These are phyloP conservation scores for Aureobasidium sp. DNA, from an alignment of 2,329 filamentous ascomycete genomes.

Conservation along the genomic window DNA sequence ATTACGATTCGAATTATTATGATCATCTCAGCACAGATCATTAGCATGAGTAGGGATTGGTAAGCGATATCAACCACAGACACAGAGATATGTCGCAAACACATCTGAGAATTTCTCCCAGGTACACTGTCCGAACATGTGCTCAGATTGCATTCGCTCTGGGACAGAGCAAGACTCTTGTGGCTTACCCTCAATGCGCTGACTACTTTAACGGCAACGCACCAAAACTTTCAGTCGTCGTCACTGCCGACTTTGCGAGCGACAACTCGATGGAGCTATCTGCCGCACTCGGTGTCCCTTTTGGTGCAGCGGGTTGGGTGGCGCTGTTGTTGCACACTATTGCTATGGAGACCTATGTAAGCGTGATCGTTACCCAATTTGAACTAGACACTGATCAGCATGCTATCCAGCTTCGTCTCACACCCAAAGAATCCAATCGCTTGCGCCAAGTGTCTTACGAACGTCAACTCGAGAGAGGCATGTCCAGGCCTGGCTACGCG, in stretches of 20 bases:
- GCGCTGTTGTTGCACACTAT: conserved; percentile 44
- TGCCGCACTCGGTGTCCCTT: conserved; percentile 39
- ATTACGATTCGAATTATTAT: conserved; percentile 36
- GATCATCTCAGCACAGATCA: conserved; percentile 33
- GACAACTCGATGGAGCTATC: conserved; percentile 26
- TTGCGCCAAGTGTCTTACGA: conserved; percentile 49
- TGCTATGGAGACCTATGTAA: conserved; percentile 22
- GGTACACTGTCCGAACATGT: conserved; percentile 36
- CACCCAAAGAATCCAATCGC: conserved; percentile 45
- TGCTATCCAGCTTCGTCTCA: conserved; percentile 39
- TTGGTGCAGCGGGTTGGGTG: conserved; percentile 48
- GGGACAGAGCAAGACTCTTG: background rate
- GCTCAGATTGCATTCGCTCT: conserved; percentile 26
- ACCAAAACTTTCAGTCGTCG: background rate
- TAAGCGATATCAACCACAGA: conserved; percentile 14
- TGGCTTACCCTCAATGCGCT: background rate
- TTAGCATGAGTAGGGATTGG: conserved; percentile 17
- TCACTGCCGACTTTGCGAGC: conserved; percentile 9
- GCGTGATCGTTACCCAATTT: background rate
- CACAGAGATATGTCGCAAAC: conserved; percentile 8
- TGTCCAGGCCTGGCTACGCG: conserved; percentile 40
- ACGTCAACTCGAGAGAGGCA: conserved; percentile 46
- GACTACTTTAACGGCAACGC: background rate
- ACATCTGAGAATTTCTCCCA: conserved; percentile 19
- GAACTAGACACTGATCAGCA: background rate